Conservation (phyloP, 1,284 basidiomycete species). For the Heterobasidion irregulare region DNA sequence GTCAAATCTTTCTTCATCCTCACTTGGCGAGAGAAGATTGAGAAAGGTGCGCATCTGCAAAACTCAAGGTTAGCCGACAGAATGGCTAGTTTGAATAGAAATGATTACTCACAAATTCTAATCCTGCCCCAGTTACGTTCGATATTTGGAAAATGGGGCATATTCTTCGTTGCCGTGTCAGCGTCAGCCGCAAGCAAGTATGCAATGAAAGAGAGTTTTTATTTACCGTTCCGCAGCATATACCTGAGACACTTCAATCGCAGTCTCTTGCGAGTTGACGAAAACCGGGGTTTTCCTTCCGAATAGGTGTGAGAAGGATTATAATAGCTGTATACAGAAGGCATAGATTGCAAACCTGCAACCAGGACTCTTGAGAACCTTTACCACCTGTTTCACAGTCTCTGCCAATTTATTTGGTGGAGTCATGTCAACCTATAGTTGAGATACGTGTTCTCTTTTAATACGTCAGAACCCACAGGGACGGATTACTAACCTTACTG, state of each 20-base stretch:
- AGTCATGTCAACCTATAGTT: slow-evolving; percentile 89
- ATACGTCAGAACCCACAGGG: neutral
- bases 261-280: slow-evolving; percentile 66
- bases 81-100: neutral
- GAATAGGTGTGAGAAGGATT: slow-evolving; percentile 3
- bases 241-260: slow-evolving; percentile 68
- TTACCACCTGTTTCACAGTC: slow-evolving; percentile 88
- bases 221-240: slow-evolving; percentile 64
- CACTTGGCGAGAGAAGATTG: slow-evolving; percentile 81
- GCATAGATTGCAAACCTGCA: slow-evolving; percentile 52
- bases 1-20: slow-evolving; percentile 76
- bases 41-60: slow-evolving; percentile 72
- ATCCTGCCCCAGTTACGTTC: slow-evolving; percentile 90
- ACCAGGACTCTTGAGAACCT: slow-evolving; percentile 90
- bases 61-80: neutral
- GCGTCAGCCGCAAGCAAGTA: neutral
- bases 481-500: slow-evolving; percentile 62
- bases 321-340: slow-evolving; percentile 5
- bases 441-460: neutral
- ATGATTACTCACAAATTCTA: slow-evolving; percentile 53
- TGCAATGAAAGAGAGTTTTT: neutral
- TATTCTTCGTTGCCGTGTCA: slow-evolving; percentile 36
- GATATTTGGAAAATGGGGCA: slow-evolving; percentile 93
- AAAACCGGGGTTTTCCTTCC: slow-evolving; percentile 70
- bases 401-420: slow-evolving; percentile 85